Base-by-base conservation (phyloP, 768 basidiomycete species). In the Tylopilus intermedius region DNA sequence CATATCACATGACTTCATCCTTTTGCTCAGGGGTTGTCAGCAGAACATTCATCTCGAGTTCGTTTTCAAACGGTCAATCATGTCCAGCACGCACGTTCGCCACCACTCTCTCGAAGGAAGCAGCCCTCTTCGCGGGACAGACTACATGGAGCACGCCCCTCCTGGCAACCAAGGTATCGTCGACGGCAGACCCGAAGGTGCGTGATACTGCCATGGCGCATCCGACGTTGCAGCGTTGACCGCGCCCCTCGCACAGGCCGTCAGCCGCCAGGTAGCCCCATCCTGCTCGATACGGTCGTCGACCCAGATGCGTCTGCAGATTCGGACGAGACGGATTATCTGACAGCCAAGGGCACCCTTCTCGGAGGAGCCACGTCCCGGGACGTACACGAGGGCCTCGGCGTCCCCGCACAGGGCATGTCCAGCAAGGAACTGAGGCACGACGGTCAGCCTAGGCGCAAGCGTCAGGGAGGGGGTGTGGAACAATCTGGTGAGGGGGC, bases 401-500 rank as follows among this genome's bases (percentile, higher is more conserved):
- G 52, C 10, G 30, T 30, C 30, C 30, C 30, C 30, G 30, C 44
- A 7, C 56, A 62, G 15, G 73, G 70, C 15, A 65, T 67, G 71
- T 66, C 65, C 30, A 71, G 66, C 7, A 30, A 30, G 30, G 30
- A 30, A 7, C 30, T 58, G 40, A 68, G 67, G 48, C 74, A 72
- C 29, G 68, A 69, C 11, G 71, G 74, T 24, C 58, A 61, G 30
- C 51, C 58, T 39, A 62, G 67, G 18, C 62, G 68, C 43, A 72
- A 70, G 50, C 57, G 55, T 9, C 58, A 61, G 14, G 51, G 50
- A 35, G 58, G 54, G 32, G 66, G 67, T 13, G 41, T 38, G 9
- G 56, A 55, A 7, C 65, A 61, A 15, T 67, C 58, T 6, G 57
- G 56, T 22, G 43, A 55, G 14, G 43, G 51, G 3, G 9, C 4